phyloP scores from a whole-genome alignment of 495 filamentous ascomycete species.

The Trichoderma gamsii region DNA sequence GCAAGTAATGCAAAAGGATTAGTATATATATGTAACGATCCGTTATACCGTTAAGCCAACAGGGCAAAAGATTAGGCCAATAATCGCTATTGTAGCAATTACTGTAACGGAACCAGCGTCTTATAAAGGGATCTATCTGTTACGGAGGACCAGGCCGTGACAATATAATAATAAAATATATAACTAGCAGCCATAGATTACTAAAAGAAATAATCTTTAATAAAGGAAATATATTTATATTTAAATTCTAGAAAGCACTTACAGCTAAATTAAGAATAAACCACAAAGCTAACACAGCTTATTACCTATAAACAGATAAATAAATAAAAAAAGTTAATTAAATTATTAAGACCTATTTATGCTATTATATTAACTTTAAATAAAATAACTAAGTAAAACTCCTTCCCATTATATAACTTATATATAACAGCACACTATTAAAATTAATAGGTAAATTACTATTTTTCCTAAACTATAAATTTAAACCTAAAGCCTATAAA shows the following conservation, averaged over 20 bases:
- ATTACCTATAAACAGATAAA: constrained; percentile 18
- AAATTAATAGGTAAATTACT: too few species aligned
- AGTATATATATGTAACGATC: too few species aligned
- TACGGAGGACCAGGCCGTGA: too few species aligned
- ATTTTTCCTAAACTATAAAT: too few species aligned
- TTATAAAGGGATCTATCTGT: too few species aligned
- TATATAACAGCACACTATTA: too few species aligned
- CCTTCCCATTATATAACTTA: background rate
- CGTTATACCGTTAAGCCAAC: too few species aligned
- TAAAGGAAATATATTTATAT: constrained; percentile 14
- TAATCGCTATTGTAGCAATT: too few species aligned
- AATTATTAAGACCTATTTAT: constrained; percentile 17
- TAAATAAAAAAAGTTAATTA: constrained; percentile 19
- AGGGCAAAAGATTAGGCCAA: too few species aligned
- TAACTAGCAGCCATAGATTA: constrained; percentile 18
- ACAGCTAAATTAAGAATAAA: constrained; percentile 11
- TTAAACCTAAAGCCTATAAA: too few species aligned
- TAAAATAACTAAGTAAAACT: background rate
- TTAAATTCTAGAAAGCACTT: constrained; percentile 14
- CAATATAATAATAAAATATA: background rate
- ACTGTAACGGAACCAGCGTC: too few species aligned
- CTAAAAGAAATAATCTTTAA: constrained; percentile 21
- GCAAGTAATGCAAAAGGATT: background rate
- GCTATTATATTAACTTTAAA: background rate
- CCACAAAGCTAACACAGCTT: constrained; percentile 8